Evolutionary conservation across 768 basidiomycete genomes (phyloP), one percentile per base, ranked within the genome.

Genomic region (Psilocybe azurescens): DNA sequence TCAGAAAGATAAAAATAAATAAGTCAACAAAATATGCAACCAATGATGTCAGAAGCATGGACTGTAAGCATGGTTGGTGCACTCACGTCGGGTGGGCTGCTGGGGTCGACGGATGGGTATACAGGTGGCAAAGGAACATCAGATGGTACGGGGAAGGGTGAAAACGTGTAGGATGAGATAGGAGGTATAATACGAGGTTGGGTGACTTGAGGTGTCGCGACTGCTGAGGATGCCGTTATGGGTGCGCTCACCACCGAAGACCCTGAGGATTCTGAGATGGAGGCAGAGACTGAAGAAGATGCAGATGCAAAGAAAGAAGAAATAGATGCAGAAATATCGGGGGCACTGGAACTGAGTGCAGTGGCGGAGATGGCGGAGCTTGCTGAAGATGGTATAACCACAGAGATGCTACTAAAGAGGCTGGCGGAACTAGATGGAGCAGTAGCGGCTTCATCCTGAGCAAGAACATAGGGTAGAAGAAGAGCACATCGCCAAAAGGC

Each of bases 71-170:
- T 49, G 11, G 49, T 36, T 14, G 14, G 5, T 36, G 51, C 24
- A 46, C 20, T 53, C 9, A 71, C 79, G 72, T 55, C 85, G 0
- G 84, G 73, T 0, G 90, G 90, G 1, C 75, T 73, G 18, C 74
- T 74, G 1, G 89, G 89, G 62, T 87, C 82, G 3, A 81, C 80
- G 9, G 76, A 73, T 9, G 85, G 84, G 69, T 83, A 90, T 4
- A 84, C 72, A 7, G 81, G 81, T 0, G 84, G 78, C 53, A 85
- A 73, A 6, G 90, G 80, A 0, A 75, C 66, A 57, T 86, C 81
- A 0, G 85, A 82, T 14, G 90, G 88, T 13, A 83, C 78, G 1
- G 89, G 87, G 78, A 83, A 89, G 3, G 88, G 82, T 11, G 81
- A 74, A 78, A 90, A 89, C 47, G 57, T 53, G 32, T 33, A 49